Conservation (phyloP, 768 basidiomycete genomes). For the Fibroporia radiculosa region DNA sequence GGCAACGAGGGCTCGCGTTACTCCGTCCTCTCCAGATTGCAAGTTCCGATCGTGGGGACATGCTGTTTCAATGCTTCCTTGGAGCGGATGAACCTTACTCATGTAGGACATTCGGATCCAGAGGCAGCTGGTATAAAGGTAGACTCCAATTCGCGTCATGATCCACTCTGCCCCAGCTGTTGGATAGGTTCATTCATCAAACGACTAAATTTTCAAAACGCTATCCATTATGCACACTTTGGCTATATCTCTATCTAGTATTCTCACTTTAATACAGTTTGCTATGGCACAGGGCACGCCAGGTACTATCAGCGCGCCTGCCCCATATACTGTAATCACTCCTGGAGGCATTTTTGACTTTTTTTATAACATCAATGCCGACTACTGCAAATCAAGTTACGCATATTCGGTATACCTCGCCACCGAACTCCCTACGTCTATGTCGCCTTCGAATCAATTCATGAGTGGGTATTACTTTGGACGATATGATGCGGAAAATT, state of each 20-base stretch:
- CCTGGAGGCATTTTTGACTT: constrained; percentile 37
- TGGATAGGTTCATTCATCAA: no score
- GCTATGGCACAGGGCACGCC: not conserved
- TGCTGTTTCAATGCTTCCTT: no score
- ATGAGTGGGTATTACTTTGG: constrained; percentile 38
- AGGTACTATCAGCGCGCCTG: constrained; percentile 24
- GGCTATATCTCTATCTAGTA: not conserved
- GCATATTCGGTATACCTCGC: constrained; percentile 35
- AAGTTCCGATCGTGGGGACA: no score
- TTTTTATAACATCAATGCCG: constrained; percentile 28
- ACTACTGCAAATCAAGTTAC: constrained; percentile 36
- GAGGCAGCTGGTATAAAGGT: no score
- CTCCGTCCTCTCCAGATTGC: no score
- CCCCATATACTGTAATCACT: constrained; percentile 27
- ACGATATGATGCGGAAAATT: constrained; percentile 34
- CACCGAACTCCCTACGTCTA: constrained; percentile 22
- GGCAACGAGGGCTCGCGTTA: no score
- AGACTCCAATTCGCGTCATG: no score
- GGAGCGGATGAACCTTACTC: no score
- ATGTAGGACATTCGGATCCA: no score
- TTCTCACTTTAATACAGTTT: not conserved
- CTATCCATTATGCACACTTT: not conserved
- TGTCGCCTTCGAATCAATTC: constrained; percentile 22
- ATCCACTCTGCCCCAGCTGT: no score
- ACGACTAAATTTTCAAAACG: not conserved